Percentiles rank a stretch among this genome's conserved stretches.
These are phyloP conservation scores for Penicillium odoratum DNA, from an alignment of 495 filamentous ascomycete species.

Conservation along the genomic window DNA sequence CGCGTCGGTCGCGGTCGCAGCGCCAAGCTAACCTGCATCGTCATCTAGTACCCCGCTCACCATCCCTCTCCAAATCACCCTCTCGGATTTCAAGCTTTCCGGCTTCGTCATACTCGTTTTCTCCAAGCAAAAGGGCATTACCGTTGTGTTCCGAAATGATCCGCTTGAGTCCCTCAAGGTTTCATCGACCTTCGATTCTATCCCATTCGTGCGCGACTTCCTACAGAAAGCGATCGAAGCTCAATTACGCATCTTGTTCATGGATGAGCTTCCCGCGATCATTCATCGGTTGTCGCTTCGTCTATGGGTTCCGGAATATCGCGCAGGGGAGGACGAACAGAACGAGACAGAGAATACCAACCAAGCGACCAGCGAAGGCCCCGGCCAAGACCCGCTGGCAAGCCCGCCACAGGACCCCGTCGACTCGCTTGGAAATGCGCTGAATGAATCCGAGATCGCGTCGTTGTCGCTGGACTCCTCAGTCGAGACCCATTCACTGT, in stretches of 20 bases:
- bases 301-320: slow-evolving; percentile 86
- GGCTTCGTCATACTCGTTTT: slow-evolving; percentile 98
- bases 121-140: slow-evolving; percentile 93
- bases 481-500: slow-evolving; percentile 76
- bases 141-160: slow-evolving; percentile 96
- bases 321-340: slow-evolving; percentile 56
- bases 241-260: slow-evolving; percentile 89
- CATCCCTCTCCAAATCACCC: slow-evolving; percentile 92
- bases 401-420: slow-evolving; percentile 77
- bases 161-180: slow-evolving; percentile 97
- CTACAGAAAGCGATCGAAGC: slow-evolving; percentile 94
- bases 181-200: slow-evolving; percentile 97
- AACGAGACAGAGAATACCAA: slow-evolving; percentile 28
- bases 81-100: slow-evolving; percentile 95
- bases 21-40: slow-evolving; percentile 16
- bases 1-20: background rate
- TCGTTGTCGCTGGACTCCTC: slow-evolving; percentile 72
- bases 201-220: slow-evolving; percentile 96
- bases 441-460: slow-evolving; percentile 72
- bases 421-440: slow-evolving; percentile 70
- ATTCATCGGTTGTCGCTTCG: slow-evolving; percentile 90
- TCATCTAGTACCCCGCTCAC: slow-evolving; percentile 69
- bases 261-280: slow-evolving; percentile 96
- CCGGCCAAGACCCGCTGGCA: slow-evolving; percentile 72
- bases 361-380: slow-evolving; percentile 34